A percentile compares a stretch with the other conserved stretches of the same genome.
These are phyloP conservation scores for Pichia kudriavzevii DNA, from an alignment of 1,139 yeast genomes.

Conservation along the genomic window DNA sequence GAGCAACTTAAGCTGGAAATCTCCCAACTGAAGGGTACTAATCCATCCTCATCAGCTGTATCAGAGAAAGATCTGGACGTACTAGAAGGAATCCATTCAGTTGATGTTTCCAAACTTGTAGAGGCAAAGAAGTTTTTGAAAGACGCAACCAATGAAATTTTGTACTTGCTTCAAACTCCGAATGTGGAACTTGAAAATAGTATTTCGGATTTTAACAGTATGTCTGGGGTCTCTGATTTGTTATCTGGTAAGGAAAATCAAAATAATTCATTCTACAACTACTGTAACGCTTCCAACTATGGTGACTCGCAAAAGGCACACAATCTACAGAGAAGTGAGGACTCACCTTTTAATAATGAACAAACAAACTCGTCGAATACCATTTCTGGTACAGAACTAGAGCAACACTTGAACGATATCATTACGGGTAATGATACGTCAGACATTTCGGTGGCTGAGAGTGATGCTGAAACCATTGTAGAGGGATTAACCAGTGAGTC, in stretches of 20 bases:
- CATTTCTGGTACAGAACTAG: slow-evolving; percentile 1
- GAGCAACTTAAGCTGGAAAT: slow-evolving; percentile 17
- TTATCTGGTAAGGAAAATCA: not conserved
- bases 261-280: slow-evolving; percentile 8
- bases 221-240: slow-evolving; percentile 4
- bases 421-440: slow-evolving; percentile 3
- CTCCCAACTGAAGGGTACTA: not conserved
- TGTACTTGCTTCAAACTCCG: slow-evolving; percentile 28
- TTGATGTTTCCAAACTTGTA: slow-evolving; percentile 23
- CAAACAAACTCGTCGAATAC: not conserved
- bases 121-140: slow-evolving; percentile 28
- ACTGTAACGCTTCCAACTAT: not conserved
- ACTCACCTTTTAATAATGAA: not conserved
- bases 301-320: not conserved
- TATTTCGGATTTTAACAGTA: slow-evolving; percentile 17
- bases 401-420: slow-evolving; percentile 9
- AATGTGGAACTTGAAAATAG: slow-evolving; percentile 24
- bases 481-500: slow-evolving; percentile 7
- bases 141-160: slow-evolving; percentile 28
- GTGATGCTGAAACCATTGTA: slow-evolving; percentile 24
- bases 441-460: slow-evolving; percentile 8
- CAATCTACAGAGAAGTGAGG: not conserved
- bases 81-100: slow-evolving; percentile 17
- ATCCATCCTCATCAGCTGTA: not conserved
- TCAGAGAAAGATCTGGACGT: slow-evolving; percentile 3